A percentile compares a stretch with the other conserved stretches of the same genome.
phyloP scores from a whole-genome alignment of 345 rosid genomes.

The Salix caprea region DNA sequence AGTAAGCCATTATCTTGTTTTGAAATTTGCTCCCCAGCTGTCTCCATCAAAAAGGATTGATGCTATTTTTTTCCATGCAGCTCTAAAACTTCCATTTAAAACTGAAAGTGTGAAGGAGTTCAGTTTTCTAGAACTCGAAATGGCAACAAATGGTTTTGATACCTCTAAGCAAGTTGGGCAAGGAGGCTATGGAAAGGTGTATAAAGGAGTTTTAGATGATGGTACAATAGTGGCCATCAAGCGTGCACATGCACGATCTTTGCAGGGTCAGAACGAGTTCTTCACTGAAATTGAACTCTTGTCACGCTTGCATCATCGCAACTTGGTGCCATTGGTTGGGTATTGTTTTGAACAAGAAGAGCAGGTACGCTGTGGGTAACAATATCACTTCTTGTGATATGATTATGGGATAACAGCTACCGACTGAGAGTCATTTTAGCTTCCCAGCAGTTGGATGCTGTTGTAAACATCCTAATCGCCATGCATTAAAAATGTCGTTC shows the following conservation, averaged over 20 bases:
- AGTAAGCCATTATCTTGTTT: background rate
- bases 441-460: too few relatives aligned
- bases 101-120: constrained; percentile 39
- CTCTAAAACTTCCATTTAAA: constrained; percentile 30
- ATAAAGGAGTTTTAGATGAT: constrained; percentile 44
- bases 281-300: constrained; percentile 47
- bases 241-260: constrained; percentile 42
- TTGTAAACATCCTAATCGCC: too few relatives aligned
- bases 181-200: constrained; percentile 59
- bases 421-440: background rate
- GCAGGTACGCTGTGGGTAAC: constrained; percentile 20
- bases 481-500: too few relatives aligned
- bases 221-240: constrained; percentile 48
- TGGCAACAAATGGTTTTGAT: constrained; percentile 38
- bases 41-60: background rate
- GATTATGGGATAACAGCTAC: background rate
- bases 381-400: background rate
- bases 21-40: background rate
- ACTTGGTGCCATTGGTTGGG: constrained; percentile 53
- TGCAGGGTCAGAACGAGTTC: constrained; percentile 49
- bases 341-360: constrained; percentile 48
- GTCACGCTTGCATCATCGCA: constrained; percentile 55
- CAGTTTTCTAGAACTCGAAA: constrained; percentile 37
- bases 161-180: constrained; percentile 32
- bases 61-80: constrained; percentile 10